A percentile compares a stretch with the other conserved stretches of the same genome.
These are phyloP conservation scores for Puya raimondii DNA, from an alignment of 176 grass and related monocot species.

Conservation along the genomic window DNA sequence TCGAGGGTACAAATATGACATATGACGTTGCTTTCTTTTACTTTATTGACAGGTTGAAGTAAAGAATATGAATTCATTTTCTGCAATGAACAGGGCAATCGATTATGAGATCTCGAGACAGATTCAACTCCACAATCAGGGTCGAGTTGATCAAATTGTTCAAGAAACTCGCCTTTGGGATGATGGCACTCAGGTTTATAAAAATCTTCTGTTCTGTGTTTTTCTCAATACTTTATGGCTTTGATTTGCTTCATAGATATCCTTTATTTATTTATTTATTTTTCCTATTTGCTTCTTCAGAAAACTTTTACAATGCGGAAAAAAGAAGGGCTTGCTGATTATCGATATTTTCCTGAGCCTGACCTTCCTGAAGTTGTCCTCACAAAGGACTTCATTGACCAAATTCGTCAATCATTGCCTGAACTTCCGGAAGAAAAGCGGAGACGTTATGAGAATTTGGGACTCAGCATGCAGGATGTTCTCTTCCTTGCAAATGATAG, in stretches of 20 bases:
- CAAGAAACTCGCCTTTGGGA: conserved; percentile 97
- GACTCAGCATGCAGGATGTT: conserved; percentile 91
- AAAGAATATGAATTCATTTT: conserved; percentile 98
- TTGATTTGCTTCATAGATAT: not conserved
- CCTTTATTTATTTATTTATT: not conserved
- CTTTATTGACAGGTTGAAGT: conserved; percentile 53
- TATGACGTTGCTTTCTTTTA: not conserved
- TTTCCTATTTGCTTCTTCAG: conserved; percentile 31
- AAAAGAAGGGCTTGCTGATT: conserved; percentile 92
- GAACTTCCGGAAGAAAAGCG: conserved; percentile 95
- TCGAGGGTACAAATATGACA: conserved; percentile 2
- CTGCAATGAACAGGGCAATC: conserved; percentile 76
- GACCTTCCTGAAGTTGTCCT: conserved; percentile 93
- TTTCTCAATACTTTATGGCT: conserved; percentile 3
- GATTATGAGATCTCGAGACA: conserved; percentile 83
- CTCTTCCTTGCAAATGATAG: conserved; percentile 93
- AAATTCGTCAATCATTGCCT: conserved; percentile 61
- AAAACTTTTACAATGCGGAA: conserved; percentile 97
- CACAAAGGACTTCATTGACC: conserved; percentile 48
- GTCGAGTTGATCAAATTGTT: conserved; percentile 70
- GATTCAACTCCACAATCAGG: conserved; percentile 70
- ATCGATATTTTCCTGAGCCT: conserved; percentile 96
- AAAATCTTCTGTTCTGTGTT: not conserved
- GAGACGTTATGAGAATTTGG: conserved; percentile 82
- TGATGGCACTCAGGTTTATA: conserved; percentile 66